Conservation (phyloP, 768 basidiomycete species). For the Gymnopilus dilepis region DNA sequence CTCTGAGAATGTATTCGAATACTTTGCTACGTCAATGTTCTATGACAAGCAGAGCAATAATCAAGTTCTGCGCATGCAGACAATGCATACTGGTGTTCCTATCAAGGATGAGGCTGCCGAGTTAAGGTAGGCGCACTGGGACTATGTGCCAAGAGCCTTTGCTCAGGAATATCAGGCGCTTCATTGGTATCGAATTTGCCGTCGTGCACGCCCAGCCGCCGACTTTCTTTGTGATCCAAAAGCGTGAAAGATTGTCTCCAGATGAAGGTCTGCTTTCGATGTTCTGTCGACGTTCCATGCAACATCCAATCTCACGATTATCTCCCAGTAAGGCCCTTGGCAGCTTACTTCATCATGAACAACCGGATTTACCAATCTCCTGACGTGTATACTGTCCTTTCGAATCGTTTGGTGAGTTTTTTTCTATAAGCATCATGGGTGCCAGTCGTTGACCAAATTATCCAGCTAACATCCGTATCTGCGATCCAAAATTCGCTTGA, state of each 20-base stretch:
- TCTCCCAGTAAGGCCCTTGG: conserved; percentile 69
- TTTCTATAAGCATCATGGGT: conserved; percentile 5
- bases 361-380: conserved; percentile 90
- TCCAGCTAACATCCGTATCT: conserved; percentile 69
- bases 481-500: conserved; percentile 80
- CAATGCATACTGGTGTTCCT: conserved; percentile 80
- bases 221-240: conserved; percentile 87
- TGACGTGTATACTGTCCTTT: conserved; percentile 81
- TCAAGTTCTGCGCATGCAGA: conserved; percentile 92
- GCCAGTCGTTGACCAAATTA: conserved; percentile 5
- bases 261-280: conserved; percentile 67
- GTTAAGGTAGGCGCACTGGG: conserved; percentile 64
- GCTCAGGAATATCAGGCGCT: conserved; percentile 58
- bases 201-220: conserved; percentile 83
- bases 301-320: conserved; percentile 11
- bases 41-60: conserved; percentile 96
- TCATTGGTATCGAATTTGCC: conserved; percentile 87
- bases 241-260: conserved; percentile 82
- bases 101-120: conserved; percentile 84
- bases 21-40: conserved; percentile 91
- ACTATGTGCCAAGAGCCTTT: neutral
- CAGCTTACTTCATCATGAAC: conserved; percentile 88
- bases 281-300: conserved; percentile 15
- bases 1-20: conserved; percentile 82
- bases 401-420: conserved; percentile 74